Base-by-base conservation (phyloP, 2,329 filamentous ascomycete species). In the Leptographium wingfieldii region DNA sequence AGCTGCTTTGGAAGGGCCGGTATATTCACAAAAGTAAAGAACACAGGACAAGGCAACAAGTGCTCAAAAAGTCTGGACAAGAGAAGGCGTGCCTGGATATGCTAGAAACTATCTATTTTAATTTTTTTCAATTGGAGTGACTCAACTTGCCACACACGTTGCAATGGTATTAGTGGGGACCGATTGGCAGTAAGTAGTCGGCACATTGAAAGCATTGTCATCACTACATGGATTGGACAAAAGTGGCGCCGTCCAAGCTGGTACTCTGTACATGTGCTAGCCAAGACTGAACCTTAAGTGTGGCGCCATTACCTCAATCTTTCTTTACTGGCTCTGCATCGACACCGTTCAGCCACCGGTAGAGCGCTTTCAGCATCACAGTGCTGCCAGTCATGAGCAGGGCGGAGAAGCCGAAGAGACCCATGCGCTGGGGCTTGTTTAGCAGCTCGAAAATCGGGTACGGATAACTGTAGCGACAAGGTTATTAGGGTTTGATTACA, bases 381-480 rank as follows among this genome's bases (percentile, higher is more conserved):
- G 88, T 92, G 64, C 84, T 90, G 3, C 76, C 70, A 2, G 87
- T 85, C 83, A 95, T 92, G 19, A 88, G 72, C 1, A 80, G 68
- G 0, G 88, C 90, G 51, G 88, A 87, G 22, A 81, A 73, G 0
- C 77, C 77, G 66, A 95, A 95, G 11, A 95, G 75, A 0, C 81
- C 73, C 10, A 84, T 74, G 25, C 92, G 81, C 68, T 90, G 85
- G 56, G 74, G 69, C 0, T 83, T 87, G 56, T 77, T 79, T 51
- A 95, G 74, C 53, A 88, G 69, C 10, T 77, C 84, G 64, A 96
- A 92, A 31, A 96, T 79, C 1, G 92, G 91, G 71, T 96, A 96
- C 0, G 91, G 90, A 66, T 95, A 95, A 77, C 85, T 87, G 58
- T 51, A 46, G 11, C 40, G 43, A 46, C 43, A 46, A 31, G 38